A percentile compares a stretch with the other conserved stretches of the same genome.
phyloP scores from a whole-genome alignment of 2,329 filamentous ascomycete genomes.

The Fusarium verticillioides region DNA sequence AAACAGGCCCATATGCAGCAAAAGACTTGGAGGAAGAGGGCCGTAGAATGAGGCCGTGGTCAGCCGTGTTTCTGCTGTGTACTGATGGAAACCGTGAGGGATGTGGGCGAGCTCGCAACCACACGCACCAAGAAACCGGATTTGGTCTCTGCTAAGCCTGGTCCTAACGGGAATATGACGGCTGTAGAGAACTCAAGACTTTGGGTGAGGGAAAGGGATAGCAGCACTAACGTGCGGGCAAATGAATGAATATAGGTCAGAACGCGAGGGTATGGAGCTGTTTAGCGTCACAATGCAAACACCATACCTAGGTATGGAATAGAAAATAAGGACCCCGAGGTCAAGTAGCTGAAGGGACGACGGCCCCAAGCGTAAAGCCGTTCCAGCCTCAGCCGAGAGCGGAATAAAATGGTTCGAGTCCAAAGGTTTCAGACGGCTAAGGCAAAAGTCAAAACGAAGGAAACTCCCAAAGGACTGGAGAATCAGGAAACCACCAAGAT shows the following conservation, averaged over 20 bases:
- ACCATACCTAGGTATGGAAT: not conserved
- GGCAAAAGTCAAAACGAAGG: slow-evolving; percentile 14
- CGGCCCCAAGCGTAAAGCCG: not conserved
- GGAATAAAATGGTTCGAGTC: slow-evolving; percentile 1
- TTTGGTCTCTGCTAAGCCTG: slow-evolving; percentile 32
- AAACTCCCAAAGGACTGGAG: slow-evolving; percentile 4
- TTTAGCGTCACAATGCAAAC: not conserved
- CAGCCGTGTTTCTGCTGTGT: slow-evolving; percentile 9
- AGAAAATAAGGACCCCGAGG: not conserved
- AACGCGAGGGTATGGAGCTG: not conserved
- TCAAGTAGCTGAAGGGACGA: slow-evolving; percentile 1
- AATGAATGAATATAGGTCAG: not conserved
- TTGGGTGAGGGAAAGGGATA: slow-evolving; percentile 4
- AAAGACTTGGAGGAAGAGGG: not conserved
- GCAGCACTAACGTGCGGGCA: not conserved
- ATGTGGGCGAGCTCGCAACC: slow-evolving; percentile 13
- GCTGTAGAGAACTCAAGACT: slow-evolving; percentile 16
- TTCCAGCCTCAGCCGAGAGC: slow-evolving; percentile 1
- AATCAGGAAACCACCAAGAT: not conserved
- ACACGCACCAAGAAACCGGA: slow-evolving; percentile 37
- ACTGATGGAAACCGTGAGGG: slow-evolving; percentile 13
- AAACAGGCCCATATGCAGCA: not conserved
- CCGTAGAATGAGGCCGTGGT: slow-evolving; percentile 2
- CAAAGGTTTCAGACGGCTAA: slow-evolving; percentile 6
- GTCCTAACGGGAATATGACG: slow-evolving; percentile 32